Evolutionary conservation across 1,139 yeast genomes (phyloP), one percentile per base, ranked within the genome.

Genomic region (Nakaseomyces glabratus): DNA sequence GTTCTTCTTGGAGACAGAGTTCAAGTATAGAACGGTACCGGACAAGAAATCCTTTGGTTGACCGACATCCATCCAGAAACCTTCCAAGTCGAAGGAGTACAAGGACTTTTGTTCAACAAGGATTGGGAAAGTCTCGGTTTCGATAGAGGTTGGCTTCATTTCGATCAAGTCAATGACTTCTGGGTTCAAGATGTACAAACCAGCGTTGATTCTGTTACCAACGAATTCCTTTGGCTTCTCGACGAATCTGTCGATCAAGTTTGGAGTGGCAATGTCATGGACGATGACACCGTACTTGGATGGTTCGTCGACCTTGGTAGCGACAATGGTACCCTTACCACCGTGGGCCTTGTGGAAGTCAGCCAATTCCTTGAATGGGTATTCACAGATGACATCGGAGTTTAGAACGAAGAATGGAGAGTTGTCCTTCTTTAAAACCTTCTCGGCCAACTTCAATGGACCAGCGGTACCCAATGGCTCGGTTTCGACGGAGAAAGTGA

Each of bases 61-160:
- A 64, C 99, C 99, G 53, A 93, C 96, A 65, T 93, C 99, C 98
- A 93, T 93, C 99, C 99, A 93, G 82, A 78, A 93, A 48, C 98
- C 98, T 69, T 90, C 96, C 60, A 93, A 77, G 65, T 93, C 99
- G 60, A 84, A 93, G 40, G 97, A 86, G 73, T 79, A 93, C 56
- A 93, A 73, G 46, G 82, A 75, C 59, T 82, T 88, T 61, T 79
- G 70, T 64, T 82, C 93, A 49, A 93, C 96, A 56, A 93, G 76
- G 57, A 71, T 69, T 56, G 99, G 99, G 95, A 93, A 93, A 52
- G 96, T 88, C 73, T 93, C 99, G 81, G 88, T 88, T 73, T 93
- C 99, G 57, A 93, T 90, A 36, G 97, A 88, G 49, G 98, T 90
- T 65, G 99, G 98, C 66, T 88, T 86, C 76, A 88, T 75, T 56